phyloP scores from a whole-genome alignment of 164 flowering plant species.

The Magnolia changhungtana region DNA sequence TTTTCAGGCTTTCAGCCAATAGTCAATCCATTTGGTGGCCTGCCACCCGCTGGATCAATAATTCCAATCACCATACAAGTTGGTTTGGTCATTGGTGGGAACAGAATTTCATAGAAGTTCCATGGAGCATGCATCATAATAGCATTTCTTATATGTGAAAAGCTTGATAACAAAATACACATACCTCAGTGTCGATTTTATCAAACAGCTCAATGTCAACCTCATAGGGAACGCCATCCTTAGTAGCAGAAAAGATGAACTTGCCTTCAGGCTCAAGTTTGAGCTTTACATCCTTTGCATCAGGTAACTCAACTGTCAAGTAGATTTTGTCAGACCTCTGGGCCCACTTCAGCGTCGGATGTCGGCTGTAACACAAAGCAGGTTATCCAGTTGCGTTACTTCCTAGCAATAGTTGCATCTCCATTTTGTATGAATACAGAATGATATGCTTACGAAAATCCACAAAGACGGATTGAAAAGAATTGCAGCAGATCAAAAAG shows the following conservation, averaged over 20 bases:
- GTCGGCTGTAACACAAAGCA: constrained; percentile 44
- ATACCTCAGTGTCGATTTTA: constrained; percentile 59
- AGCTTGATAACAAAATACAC: constrained; percentile 1
- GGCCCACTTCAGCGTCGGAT: constrained; percentile 74
- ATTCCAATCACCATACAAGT: too few relatives aligned
- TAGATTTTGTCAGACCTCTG: constrained; percentile 55
- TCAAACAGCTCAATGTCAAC: constrained; percentile 54
- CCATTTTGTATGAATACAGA: too few relatives aligned
- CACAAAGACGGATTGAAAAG: too few relatives aligned
- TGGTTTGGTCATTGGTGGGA: too few relatives aligned
- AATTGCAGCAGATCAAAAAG: too few relatives aligned
- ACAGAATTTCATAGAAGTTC: too few relatives aligned
- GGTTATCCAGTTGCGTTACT: not conserved
- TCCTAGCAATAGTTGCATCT: too few relatives aligned
- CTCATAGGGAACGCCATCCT: constrained; percentile 45
- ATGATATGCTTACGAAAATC: too few relatives aligned
- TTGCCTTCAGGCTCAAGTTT: constrained; percentile 73
- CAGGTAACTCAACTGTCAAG: constrained; percentile 63
- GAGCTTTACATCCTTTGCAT: constrained; percentile 66
- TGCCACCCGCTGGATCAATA: too few relatives aligned
- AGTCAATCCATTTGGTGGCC: too few relatives aligned
- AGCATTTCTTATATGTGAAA: not conserved
- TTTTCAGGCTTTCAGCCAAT: too few relatives aligned
- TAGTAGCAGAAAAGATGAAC: constrained; percentile 59
- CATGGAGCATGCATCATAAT: not conserved